Conservation (phyloP, 108 stramenopile genomes). For the Phaeodactylum tricornutum region DNA sequence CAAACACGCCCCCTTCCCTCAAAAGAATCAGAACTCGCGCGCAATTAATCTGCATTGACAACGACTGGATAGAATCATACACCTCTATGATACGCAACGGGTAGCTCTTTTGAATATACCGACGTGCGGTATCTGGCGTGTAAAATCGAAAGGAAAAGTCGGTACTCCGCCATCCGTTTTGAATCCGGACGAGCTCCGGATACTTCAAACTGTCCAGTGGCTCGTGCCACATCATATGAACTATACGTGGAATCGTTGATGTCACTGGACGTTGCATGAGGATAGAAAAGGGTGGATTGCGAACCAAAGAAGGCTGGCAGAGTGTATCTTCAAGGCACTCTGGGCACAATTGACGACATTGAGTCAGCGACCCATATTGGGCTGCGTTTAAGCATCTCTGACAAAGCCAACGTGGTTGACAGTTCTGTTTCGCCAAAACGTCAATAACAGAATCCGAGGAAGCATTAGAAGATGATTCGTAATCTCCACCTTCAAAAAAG, state of each 20-base stretch:
- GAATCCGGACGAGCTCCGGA: background rate
- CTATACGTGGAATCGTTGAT: background rate
- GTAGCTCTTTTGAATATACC: background rate
- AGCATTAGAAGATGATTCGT: no score
- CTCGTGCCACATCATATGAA: background rate
- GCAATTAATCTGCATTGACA: background rate
- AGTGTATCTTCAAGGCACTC: no score
- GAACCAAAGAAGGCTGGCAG: no score
- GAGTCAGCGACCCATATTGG: no score
- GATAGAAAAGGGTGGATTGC: background rate
- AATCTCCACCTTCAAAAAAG: no score
- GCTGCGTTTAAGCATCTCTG: no score
- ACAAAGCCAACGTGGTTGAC: background rate
- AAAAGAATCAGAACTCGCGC: background rate
- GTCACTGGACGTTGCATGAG: background rate
- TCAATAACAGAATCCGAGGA: background rate
- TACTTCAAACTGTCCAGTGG: background rate
- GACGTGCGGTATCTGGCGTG: background rate
- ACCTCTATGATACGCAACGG: background rate
- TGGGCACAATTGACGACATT: no score
- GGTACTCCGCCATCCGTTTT: background rate
- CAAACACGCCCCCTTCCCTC: background rate
- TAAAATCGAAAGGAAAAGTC: background rate
- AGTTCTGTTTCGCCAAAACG: background rate
- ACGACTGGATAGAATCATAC: no score